A percentile compares a stretch with the other conserved stretches of the same genome.
phyloP scores from a whole-genome alignment of 306 rosid species.

The Castanea mollissima region DNA sequence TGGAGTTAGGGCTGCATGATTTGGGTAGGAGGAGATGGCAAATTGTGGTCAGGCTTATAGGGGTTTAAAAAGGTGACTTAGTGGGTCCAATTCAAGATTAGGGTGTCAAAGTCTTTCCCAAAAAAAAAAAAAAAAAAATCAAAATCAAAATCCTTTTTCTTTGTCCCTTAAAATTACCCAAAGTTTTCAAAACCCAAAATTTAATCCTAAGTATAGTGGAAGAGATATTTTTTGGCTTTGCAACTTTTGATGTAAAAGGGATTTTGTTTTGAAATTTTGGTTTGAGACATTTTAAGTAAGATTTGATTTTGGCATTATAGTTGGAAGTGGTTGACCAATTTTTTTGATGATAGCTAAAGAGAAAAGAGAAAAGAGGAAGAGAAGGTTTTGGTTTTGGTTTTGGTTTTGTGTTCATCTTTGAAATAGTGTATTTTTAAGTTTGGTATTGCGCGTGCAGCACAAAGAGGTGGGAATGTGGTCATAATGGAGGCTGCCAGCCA shows the following conservation, averaged over 20 bases:
- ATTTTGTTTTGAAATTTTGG: slow-evolving; percentile 22
- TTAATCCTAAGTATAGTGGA: slow-evolving; percentile 2
- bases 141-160: not conserved
- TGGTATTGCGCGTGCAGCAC: slow-evolving; percentile 98
- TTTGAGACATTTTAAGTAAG: slow-evolving; percentile 51
- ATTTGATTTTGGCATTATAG: slow-evolving; percentile 29
- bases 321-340: slow-evolving; percentile 50
- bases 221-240: slow-evolving; percentile 15
- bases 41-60: slow-evolving; percentile 6
- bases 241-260: slow-evolving; percentile 35
- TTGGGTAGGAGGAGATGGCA: slow-evolving; percentile 25
- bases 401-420: slow-evolving; percentile 8
- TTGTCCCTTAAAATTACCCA: slow-evolving; percentile 4
- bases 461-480: slow-evolving; percentile 62
- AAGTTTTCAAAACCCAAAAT: not conserved
- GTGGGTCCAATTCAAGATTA: slow-evolving; percentile 24
- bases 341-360: slow-evolving; percentile 23
- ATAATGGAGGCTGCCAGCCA: slow-evolving; percentile 77
- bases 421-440: slow-evolving; percentile 61
- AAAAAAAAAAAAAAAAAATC: no score
- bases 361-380: not conserved
- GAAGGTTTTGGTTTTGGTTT: slow-evolving; percentile 15
- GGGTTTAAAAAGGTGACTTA: slow-evolving; percentile 14
- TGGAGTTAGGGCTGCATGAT: slow-evolving; percentile 42
- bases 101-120: not conserved